phyloP scores from a whole-genome alignment of 441 rosid species.

The Euphorbia corollata region DNA sequence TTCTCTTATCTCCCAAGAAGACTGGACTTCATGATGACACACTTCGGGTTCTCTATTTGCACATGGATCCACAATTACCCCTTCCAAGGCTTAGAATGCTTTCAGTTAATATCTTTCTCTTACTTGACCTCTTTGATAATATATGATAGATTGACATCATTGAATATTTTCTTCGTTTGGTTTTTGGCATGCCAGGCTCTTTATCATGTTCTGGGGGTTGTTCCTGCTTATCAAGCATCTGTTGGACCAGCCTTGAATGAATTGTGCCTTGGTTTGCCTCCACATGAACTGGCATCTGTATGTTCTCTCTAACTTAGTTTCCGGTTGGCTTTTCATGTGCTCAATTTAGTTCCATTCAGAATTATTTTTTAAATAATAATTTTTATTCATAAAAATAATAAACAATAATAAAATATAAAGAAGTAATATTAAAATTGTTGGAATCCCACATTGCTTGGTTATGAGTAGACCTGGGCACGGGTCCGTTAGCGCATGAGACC shows the following conservation, averaged over 20 bases:
- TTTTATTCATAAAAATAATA: no score
- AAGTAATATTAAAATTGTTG: no score
- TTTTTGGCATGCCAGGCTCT: constrained; percentile 58
- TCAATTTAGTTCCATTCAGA: no score
- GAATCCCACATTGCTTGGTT: no score
- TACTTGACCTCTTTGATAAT: constrained; percentile 12
- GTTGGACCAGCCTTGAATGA: constrained; percentile 89
- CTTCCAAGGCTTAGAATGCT: constrained; percentile 97
- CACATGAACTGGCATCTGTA: constrained; percentile 79
- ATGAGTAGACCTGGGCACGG: no score
- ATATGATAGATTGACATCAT: constrained; percentile 4
- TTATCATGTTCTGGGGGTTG: constrained; percentile 84
- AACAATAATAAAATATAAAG: no score
- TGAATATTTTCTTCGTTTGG: constrained; percentile 13
- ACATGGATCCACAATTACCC: constrained; percentile 82
- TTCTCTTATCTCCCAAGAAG: constrained; percentile 66
- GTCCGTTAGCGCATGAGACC: no score
- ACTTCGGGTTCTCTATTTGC: constrained; percentile 76
- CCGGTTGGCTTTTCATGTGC: constrained; percentile 1
- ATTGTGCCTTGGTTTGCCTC: constrained; percentile 83
- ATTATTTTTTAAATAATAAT: no score
- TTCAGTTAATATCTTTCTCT: constrained; percentile 53
- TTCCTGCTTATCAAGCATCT: constrained; percentile 81
- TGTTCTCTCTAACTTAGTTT: constrained; percentile 21
- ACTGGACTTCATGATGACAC: constrained; percentile 81